phyloP scores from a whole-genome alignment of 2,329 filamentous ascomycete genomes.

The Coniella vitis region DNA sequence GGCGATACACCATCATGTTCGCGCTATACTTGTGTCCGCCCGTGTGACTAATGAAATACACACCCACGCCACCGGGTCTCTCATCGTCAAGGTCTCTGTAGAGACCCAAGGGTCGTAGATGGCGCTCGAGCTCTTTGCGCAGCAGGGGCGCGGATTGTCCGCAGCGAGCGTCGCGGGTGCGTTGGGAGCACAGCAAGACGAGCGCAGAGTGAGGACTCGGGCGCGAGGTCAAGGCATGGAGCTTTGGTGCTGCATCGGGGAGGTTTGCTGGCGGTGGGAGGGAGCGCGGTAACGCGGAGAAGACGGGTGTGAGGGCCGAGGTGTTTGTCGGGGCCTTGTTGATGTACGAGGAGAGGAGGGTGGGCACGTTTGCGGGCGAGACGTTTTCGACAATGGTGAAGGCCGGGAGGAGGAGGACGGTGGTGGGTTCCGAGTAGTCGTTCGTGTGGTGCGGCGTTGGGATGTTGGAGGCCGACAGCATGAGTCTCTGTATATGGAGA shows the following conservation, averaged over 20 bases:
- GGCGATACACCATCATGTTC: conserved; percentile 87
- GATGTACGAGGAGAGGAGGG: conserved; percentile 65
- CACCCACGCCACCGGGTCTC: conserved; percentile 82
- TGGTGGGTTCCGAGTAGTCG: conserved; percentile 64
- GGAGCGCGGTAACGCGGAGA: conserved; percentile 29
- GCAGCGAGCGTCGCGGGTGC: conserved; percentile 89
- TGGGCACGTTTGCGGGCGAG: conserved; percentile 64
- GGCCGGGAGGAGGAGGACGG: conserved; percentile 74
- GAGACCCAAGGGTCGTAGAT: conserved; percentile 76
- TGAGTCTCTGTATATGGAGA: conserved; percentile 55
- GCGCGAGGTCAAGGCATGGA: conserved; percentile 37
- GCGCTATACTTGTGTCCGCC: conserved; percentile 95
- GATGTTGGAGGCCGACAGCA: conserved; percentile 89
- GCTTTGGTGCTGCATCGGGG: conserved; percentile 24
- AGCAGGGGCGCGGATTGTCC: conserved; percentile 88
- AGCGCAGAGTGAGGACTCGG: conserved; percentile 77
- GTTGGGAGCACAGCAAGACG: conserved; percentile 89
- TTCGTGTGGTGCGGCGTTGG: conserved; percentile 63
- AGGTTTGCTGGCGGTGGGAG: conserved; percentile 20
- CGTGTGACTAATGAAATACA: conserved; percentile 95
- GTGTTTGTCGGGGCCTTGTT: conserved; percentile 67
- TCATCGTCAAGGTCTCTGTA: conserved; percentile 85
- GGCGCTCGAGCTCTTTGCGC: conserved; percentile 81
- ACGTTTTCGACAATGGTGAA: conserved; percentile 81
- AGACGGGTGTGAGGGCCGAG: conserved; percentile 44